These are phyloP conservation scores for Aspergillus costaricaensis DNA, from an alignment of 2,329 filamentous ascomycete species.

Conservation along the genomic window DNA sequence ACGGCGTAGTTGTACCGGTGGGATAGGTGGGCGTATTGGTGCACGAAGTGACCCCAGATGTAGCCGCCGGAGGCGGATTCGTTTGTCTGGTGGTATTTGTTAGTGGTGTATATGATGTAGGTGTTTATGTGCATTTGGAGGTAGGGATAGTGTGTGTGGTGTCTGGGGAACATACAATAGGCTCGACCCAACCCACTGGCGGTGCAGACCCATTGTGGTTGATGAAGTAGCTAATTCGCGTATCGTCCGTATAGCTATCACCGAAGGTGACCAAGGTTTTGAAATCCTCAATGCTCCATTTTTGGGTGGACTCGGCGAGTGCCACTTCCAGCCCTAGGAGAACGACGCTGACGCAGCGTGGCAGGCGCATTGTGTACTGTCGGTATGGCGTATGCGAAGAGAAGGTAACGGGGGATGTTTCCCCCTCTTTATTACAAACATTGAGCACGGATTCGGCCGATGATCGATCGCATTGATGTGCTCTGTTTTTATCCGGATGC, in stretches of 20 bases:
- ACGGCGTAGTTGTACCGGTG: constrained; percentile 69
- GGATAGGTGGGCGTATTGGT: constrained; percentile 56
- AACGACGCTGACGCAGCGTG: not conserved
- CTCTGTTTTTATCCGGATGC: not conserved
- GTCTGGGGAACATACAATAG: constrained; percentile 39
- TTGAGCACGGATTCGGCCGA: too few relatives aligned
- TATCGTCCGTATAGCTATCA: constrained; percentile 76
- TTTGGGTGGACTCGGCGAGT: constrained; percentile 5
- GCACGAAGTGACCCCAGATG: constrained; percentile 69
- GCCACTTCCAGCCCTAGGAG: constrained; percentile 4
- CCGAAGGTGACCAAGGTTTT: constrained; percentile 62
- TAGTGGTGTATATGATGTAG: too few relatives aligned
- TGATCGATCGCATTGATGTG: too few relatives aligned
- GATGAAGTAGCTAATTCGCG: constrained; percentile 64
- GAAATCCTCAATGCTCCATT: constrained; percentile 45
- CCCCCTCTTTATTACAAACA: too few relatives aligned
- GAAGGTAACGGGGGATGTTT: too few relatives aligned
- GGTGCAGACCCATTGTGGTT: constrained; percentile 42
- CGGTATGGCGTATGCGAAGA: not conserved
- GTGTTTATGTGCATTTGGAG: not conserved
- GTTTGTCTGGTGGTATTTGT: constrained; percentile 38
- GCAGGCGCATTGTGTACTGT: not conserved
- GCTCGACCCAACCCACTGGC: constrained; percentile 60
- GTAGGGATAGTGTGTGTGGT: too few relatives aligned
- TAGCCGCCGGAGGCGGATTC: constrained; percentile 65